Conservation (phyloP, 2,329 filamentous ascomycete species). For the Nemania serpens region DNA sequence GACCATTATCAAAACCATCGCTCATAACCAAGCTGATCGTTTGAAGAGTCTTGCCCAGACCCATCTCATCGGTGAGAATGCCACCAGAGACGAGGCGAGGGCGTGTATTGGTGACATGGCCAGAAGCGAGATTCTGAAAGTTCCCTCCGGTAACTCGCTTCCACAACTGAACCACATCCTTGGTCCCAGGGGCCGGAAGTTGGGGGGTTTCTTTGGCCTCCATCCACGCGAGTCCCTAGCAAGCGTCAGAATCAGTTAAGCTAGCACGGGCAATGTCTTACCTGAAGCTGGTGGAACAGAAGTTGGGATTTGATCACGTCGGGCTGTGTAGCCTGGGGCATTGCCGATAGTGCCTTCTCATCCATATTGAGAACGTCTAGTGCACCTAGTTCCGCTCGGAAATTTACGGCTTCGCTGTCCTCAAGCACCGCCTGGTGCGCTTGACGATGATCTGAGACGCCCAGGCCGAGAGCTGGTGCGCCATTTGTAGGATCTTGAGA, state of each 20-base stretch:
- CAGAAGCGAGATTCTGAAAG: slow-evolving; percentile 73
- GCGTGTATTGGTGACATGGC: slow-evolving; percentile 61
- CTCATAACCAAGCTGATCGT: slow-evolving; percentile 77
- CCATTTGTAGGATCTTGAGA: slow-evolving; percentile 46
- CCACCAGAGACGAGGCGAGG: slow-evolving; percentile 77
- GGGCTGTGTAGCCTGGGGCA: slow-evolving; percentile 76
- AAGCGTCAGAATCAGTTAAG: slow-evolving; percentile 10
- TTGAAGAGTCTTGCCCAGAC: slow-evolving; percentile 86
- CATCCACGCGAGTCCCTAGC: slow-evolving; percentile 81
- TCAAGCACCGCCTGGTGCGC: slow-evolving; percentile 68
- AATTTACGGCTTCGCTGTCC: slow-evolving; percentile 69
- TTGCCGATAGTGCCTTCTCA: slow-evolving; percentile 69
- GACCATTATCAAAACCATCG: slow-evolving; percentile 53
- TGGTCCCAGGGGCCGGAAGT: slow-evolving; percentile 62
- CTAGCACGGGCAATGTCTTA: slow-evolving; percentile 33
- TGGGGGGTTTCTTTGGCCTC: slow-evolving; percentile 72
- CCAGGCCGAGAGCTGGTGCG: slow-evolving; percentile 45
- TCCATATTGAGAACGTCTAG: slow-evolving; percentile 72
- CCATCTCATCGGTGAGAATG: slow-evolving; percentile 92
- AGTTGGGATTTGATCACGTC: slow-evolving; percentile 66
- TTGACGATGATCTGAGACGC: slow-evolving; percentile 36
- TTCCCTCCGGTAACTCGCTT: slow-evolving; percentile 54
- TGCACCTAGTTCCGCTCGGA: slow-evolving; percentile 66
- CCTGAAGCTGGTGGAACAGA: slow-evolving; percentile 77
- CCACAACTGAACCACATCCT: slow-evolving; percentile 78